Base-by-base conservation (phyloP, 257 asterid genomes). In the Avicennia marina region DNA sequence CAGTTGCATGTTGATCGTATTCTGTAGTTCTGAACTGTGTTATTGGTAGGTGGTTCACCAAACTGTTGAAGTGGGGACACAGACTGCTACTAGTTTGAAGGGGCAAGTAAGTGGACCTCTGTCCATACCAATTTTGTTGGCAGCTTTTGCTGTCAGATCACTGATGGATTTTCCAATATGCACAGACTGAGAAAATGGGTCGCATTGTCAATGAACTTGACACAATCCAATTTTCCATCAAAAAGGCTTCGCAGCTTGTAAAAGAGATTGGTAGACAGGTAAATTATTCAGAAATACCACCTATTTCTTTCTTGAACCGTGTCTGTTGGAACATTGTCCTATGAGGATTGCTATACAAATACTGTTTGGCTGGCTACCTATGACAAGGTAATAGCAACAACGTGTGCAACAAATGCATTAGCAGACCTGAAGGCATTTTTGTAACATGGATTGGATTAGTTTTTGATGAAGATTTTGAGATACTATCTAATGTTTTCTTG, bases 211-310 rank as follows among this genome's bases (percentile, higher is more conserved):
- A 89, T 57, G 98, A 93, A 66, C 81, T 93, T 60, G 97, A 93
- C 65, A 93, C 97, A 11, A 93, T 93, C 67, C 95, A 88, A 63
- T 93, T 93, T 80, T 89, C 96, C 56, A 70, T 93, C 6, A 93
- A 93, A 71, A 93, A 93, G 72, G 98, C 98, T 34, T 78, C 96
- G 8, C 97, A 93, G 76, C 97, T 93, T 32, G 98, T 93, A 26
- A 93, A 88, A 86, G 98, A 93, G 86, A 93, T 93, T 59, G 97
- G 97, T 63, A 76, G 98, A 75, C 90, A 88, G 98, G 97, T 91
- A 70, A 11, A 56, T 49, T 16, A 26, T 56, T 64, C 19, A 26
- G 58, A 10, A 43, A 48, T 25, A 13, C 47, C n/a, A n/a, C n/a
- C 39, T 2, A 7, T 32, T 29, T 44, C 38, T 20, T 57, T 55